Evolutionary conservation across 257 asterid genomes (phyloP), one percentile per base, ranked within the genome.

Genomic region (Gardenia jasminoides): DNA sequence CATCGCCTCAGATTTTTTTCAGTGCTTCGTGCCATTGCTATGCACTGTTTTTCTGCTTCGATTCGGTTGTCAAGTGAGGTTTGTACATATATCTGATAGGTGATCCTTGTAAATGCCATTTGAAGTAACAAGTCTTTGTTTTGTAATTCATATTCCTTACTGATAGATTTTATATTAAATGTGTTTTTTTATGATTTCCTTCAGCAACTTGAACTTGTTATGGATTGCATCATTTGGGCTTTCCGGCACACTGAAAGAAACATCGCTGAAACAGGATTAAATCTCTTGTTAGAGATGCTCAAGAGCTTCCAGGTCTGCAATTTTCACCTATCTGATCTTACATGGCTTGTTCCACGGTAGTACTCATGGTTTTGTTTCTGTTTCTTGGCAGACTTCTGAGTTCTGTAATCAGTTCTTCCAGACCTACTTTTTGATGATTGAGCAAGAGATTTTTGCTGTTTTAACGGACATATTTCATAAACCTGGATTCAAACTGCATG

Each of bases 211-310:
- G 93, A 92, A 88, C 97, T 93, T 79, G 97, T 96, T 44, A 91
- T 92, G 96, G 99, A 96, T 87, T 96, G 98, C 72, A 96, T 96
- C 70, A 91, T 96, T 75, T 96, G 99, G 99, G 98, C 98, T 73
- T 93, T 96, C 91, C 97, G 99, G 75, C 99, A 96, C 82, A 96
- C 98, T 39, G 99, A 96, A 78, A 88, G 99, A 79, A 96, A 96
- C 85, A 91, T 96, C 82, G 99, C 99, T 39, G 99, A 96, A 89
- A 93, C 98, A 48, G 99, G 99, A 73, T 97, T 96, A 78, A 91
- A 88, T 87, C 97, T 96, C 75, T 68, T 96, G 48, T 78, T 93
- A 76, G 99, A 90, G 88, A 93, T 96, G 96, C 92, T 96, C 71
- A 96, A 89, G 84, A 93, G 93, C 83, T 96, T 96, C 85, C 97